A percentile compares a stretch with the other conserved stretches of the same genome.
Evolutionary conservation across 768 basidiomycete genomes (phyloP).

Genomic region (Mycena galopus): DNA sequence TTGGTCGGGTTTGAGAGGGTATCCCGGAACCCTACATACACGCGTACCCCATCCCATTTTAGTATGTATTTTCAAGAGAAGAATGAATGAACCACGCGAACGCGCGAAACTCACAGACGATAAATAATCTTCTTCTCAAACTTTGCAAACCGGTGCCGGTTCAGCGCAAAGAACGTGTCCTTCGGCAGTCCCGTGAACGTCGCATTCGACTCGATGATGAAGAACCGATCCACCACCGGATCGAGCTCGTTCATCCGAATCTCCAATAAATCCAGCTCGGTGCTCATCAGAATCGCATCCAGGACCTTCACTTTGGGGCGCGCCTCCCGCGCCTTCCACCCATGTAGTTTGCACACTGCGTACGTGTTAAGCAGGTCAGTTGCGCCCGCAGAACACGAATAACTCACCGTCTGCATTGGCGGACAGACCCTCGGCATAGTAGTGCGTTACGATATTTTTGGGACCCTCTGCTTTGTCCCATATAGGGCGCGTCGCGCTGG

Average conservation of each 20-base stretch:
- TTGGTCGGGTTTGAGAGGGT: constrained; percentile 55
- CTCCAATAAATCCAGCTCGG: constrained; percentile 73
- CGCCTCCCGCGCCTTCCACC: constrained; percentile 59
- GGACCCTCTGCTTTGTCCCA: constrained; percentile 71
- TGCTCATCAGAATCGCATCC: constrained; percentile 74
- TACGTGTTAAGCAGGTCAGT: neutral
- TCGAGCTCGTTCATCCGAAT: constrained; percentile 73
- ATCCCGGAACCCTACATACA: constrained; percentile 60
- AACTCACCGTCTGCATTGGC: constrained; percentile 50
- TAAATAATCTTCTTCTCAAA: constrained; percentile 70
- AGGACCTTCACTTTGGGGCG: constrained; percentile 55
- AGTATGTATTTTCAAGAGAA: constrained; percentile 1
- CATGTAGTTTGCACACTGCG: constrained; percentile 62
- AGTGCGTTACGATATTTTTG: constrained; percentile 62
- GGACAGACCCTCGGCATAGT: constrained; percentile 65
- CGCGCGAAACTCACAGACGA: constrained; percentile 56
- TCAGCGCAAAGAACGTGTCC: constrained; percentile 61
- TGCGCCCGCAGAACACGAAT: too few relatives aligned
- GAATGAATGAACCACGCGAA: neutral
- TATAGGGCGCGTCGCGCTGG: constrained; percentile 69
- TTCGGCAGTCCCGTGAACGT: constrained; percentile 75
- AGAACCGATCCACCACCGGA: constrained; percentile 68
- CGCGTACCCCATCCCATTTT: too few relatives aligned
- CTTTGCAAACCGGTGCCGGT: constrained; percentile 60
- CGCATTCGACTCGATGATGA: constrained; percentile 71